Conservation (phyloP, 169 alveolate genomes). For the Plasmodium ovale region DNA sequence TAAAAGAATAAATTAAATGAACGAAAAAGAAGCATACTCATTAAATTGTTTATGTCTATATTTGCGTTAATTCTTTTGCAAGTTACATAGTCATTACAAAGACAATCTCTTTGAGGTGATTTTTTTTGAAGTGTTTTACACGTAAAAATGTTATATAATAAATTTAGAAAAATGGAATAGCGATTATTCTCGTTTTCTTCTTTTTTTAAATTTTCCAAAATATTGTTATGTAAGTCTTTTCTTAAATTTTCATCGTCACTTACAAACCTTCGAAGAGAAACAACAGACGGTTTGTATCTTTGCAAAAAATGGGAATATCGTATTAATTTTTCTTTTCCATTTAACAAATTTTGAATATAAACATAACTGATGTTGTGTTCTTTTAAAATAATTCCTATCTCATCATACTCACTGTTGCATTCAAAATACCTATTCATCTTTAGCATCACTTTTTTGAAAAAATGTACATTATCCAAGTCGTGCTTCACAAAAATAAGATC, state of each 20-base stretch:
- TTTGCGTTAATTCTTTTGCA: slow-evolving; percentile 57
- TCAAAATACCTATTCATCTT: slow-evolving; percentile 66
- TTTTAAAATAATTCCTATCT: slow-evolving; percentile 63
- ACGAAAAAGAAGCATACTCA: slow-evolving; percentile 56
- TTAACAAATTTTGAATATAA: slow-evolving; percentile 46
- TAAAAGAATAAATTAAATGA: slow-evolving; percentile 75
- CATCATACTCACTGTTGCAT: slow-evolving; percentile 41
- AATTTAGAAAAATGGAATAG: slow-evolving; percentile 42
- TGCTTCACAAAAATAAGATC: slow-evolving; percentile 71
- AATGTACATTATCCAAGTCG: slow-evolving; percentile 53
- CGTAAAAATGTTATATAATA: slow-evolving; percentile 33
- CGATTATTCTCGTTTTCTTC: background rate
- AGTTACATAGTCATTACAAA: slow-evolving; percentile 17
- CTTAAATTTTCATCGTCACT: slow-evolving; percentile 59
- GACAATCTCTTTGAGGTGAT: background rate
- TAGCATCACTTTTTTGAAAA: slow-evolving; percentile 40
- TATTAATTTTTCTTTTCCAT: slow-evolving; percentile 54
- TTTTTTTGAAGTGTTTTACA: background rate
- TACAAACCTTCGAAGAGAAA: slow-evolving; percentile 68
- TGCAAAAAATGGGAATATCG: slow-evolving; percentile 71
- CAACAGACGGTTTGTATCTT: slow-evolving; percentile 72
- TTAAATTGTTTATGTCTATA: slow-evolving; percentile 64
- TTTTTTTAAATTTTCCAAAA: slow-evolving; percentile 14
- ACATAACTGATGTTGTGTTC: slow-evolving; percentile 68
- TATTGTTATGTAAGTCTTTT: slow-evolving; percentile 52